Base-by-base conservation (phyloP, 2,329 filamentous ascomycete species). In the Colletotrichum sp. region DNA sequence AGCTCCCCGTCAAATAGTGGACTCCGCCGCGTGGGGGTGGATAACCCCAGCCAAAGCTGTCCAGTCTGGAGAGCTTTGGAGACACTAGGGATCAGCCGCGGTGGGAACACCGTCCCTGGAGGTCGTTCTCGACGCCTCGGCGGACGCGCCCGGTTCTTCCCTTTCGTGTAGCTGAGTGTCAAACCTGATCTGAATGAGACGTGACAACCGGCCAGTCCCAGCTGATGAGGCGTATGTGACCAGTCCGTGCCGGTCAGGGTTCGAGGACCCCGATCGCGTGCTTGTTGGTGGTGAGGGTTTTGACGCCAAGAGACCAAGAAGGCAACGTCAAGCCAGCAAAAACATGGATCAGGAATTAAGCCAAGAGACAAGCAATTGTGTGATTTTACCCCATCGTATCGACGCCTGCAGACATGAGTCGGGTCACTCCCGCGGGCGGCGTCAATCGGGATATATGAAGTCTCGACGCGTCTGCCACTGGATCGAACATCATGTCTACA, bases 301-400 rank as follows among this genome's bases (percentile, higher is more conserved):
- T 0, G 21, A 16, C 38, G 73, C 69, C 62, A 75, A 68, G 69
- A 10, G 26, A 48, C 30, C 10, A n/a, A 32, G 43, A 30, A 6
- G 16, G 43, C 34, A 8, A 61, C 32, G 13, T 66, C 61, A 21
- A 67, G 55, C 28, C 52, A 36, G 68, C 14, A 5, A 55, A 43
- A 18, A 56, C 63, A 72, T 68, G 69, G 56, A 72, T 64, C 10
- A 16, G 43, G 69, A n/a, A 68, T 56, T 28, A 30, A 56, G 73
- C 73, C 73, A 72, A 75, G 73, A 67, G 24, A 55, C 26, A 30
- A 36, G 26, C 26, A 14, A 75, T 68, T 72, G 69, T 75, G 73
- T 75, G 73, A 67, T 68, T 74, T 62, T 24, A 34, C 55, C 68
- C 68, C 62, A 28, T 72, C n/a, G 55, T 59, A 62, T 68, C 48